phyloP scores from a whole-genome alignment of 192 early-diverging fungal genomes.

The Entophlyctis helioformis region DNA sequence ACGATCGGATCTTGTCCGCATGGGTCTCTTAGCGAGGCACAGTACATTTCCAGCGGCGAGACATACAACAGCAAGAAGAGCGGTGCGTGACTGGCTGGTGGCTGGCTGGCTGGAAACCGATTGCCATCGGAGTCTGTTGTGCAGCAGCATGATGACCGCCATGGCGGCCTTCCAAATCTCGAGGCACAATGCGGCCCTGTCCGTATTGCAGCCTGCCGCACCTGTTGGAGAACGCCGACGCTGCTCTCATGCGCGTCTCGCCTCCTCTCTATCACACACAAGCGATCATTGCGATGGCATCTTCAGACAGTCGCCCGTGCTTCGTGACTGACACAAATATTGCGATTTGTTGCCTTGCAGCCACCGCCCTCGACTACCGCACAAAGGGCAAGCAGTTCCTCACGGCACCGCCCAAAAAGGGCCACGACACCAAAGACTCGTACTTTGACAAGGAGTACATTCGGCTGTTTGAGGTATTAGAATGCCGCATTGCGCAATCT shows the following conservation, averaged over 20 bases:
- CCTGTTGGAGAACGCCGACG: neutral
- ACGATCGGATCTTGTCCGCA: constrained; percentile 32
- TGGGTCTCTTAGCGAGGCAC: constrained; percentile 41
- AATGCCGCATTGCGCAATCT: too few species aligned
- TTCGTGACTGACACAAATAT: neutral
- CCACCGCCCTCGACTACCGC: neutral
- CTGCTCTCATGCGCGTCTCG: too few species aligned
- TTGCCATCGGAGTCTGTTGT: too few species aligned
- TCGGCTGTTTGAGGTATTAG: constrained; percentile 41
- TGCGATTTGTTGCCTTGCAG: neutral
- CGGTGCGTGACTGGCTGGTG: constrained; percentile 2
- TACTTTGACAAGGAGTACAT: constrained; percentile 42
- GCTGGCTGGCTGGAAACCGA: neutral
- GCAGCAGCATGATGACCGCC: too few species aligned
- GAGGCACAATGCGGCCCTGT: neutral
- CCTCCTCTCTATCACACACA: too few species aligned
- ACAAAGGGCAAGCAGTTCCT: constrained; percentile 38
- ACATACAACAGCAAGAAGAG: constrained; percentile 18
- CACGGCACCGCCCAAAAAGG: constrained; percentile 29
- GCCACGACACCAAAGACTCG: constrained; percentile 36
- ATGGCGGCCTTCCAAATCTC: too few species aligned
- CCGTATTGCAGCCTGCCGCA: neutral
- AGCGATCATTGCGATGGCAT: neutral
- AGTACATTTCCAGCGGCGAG: constrained; percentile 34
- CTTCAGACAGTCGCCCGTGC: neutral